Conservation (phyloP, 2,329 filamentous ascomycete genomes). For the Microcyclospora pomicola region DNA sequence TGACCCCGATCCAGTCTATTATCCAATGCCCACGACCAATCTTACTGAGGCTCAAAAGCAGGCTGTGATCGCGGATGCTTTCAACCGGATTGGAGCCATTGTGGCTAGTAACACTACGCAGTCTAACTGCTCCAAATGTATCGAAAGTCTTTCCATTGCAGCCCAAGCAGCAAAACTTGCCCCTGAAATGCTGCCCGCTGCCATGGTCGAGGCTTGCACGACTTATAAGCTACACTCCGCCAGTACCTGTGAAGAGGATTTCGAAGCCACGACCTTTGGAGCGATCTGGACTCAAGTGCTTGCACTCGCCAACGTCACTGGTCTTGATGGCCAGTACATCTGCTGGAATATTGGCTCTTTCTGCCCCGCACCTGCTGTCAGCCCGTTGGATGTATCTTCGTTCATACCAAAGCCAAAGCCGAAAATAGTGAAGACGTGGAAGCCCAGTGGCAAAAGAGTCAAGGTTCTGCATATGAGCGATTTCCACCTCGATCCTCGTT, state of each 20-base stretch:
- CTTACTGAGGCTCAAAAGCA: constrained; percentile 28
- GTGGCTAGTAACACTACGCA: constrained; percentile 21
- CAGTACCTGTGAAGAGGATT: constrained; percentile 35
- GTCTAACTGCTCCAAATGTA: constrained; percentile 40
- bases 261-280: constrained; percentile 35
- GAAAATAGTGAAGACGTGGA: constrained; percentile 28
- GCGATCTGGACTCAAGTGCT: constrained; percentile 46
- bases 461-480: constrained; percentile 45
- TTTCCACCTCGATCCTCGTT: constrained; percentile 41
- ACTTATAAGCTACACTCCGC: constrained; percentile 34
- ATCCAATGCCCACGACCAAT: constrained; percentile 34
- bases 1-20: constrained; percentile 38
- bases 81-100: constrained; percentile 34
- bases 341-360: constrained; percentile 37
- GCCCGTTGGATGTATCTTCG: constrained; percentile 30
- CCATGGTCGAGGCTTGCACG: constrained; percentile 40
- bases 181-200: constrained; percentile 35
- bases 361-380: constrained; percentile 34
- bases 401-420: constrained; percentile 44
- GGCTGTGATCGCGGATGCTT: constrained; percentile 29
- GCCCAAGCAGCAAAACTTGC: constrained; percentile 38
- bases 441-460: constrained; percentile 38
- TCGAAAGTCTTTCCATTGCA: constrained; percentile 36
- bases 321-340: constrained; percentile 43
- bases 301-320: constrained; percentile 38